Conservation (phyloP, 2,329 filamentous ascomycete genomes). For the Aspergillus fijiensis region DNA sequence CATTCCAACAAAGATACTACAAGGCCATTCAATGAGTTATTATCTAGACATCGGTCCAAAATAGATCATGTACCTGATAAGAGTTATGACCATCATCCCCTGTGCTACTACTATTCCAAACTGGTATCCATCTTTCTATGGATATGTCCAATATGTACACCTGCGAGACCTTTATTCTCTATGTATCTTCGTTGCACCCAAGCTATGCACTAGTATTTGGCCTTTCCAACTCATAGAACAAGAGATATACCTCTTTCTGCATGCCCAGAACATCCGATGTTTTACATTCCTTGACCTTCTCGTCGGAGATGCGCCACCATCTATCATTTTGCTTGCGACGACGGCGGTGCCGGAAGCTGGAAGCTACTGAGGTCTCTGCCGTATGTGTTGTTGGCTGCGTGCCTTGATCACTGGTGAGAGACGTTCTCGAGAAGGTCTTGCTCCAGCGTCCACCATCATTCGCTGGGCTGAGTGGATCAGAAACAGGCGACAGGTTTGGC, state of each 20-base stretch:
- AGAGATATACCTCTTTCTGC: conserved; percentile 92
- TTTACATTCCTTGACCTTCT: conserved; percentile 92
- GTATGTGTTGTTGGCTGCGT: conserved; percentile 18
- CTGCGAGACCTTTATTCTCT: not conserved
- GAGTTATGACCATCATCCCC: no score
- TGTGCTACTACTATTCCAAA: no score
- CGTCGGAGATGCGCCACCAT: conserved; percentile 98
- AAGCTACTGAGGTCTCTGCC: conserved; percentile 22
- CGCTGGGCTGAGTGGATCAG: conserved; percentile 27
- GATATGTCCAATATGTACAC: not conserved
- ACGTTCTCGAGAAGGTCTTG: conserved; percentile 25
- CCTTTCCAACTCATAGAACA: conserved; percentile 89
- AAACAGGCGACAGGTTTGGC: conserved; percentile 23
- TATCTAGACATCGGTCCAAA: no score
- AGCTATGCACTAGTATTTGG: conserved; percentile 11
- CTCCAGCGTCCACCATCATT: conserved; percentile 27
- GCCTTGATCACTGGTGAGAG: conserved; percentile 24
- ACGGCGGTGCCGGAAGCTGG: conserved; percentile 50
- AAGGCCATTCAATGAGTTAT: no score
- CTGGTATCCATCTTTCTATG: not conserved
- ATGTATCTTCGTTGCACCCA: not conserved
- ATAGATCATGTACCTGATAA: no score
- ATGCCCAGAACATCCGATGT: conserved; percentile 87
- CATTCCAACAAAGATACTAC: no score
- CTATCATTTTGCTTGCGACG: conserved; percentile 66